Percentiles rank a stretch among this genome's conserved stretches.
phyloP scores from a whole-genome alignment of 805 yeast species.

The Nakazawaea molendinolei region DNA sequence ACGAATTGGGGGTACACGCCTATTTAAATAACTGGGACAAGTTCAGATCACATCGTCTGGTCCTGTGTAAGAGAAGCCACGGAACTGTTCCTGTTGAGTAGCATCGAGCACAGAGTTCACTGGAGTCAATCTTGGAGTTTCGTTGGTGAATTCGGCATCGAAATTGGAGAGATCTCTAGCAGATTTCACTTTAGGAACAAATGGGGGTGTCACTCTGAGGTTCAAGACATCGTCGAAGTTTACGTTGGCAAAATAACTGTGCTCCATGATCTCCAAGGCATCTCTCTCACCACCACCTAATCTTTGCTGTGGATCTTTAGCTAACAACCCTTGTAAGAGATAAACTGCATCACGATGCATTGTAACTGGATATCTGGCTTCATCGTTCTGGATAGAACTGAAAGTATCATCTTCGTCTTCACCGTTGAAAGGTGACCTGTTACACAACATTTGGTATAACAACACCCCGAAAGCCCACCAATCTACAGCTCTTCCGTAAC shows the following conservation, averaged over 20 bases:
- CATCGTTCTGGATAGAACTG: constrained; percentile 93
- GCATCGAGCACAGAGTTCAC: constrained; percentile 82
- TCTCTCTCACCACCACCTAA: constrained; percentile 85
- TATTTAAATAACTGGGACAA: no score
- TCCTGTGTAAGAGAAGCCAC: constrained; percentile 89
- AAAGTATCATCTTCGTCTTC: constrained; percentile 92
- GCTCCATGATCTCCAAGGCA: constrained; percentile 92
- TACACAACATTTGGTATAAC: constrained; percentile 90
- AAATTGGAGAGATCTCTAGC: constrained; percentile 91
- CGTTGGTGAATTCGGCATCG: constrained; percentile 91
- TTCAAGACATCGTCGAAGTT: constrained; percentile 80
- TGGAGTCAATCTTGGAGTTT: constrained; percentile 92
- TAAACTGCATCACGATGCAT: constrained; percentile 97
- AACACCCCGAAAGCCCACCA: constrained; percentile 99
- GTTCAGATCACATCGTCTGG: constrained; percentile 32
- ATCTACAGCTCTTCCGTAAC: constrained; percentile 90
- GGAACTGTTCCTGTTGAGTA: constrained; percentile 90
- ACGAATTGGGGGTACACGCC: no score
- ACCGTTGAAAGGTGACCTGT: constrained; percentile 96
- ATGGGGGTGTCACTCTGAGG: constrained; percentile 78
- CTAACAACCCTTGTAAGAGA: constrained; percentile 80
- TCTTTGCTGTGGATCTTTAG: constrained; percentile 81
- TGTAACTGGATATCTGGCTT: constrained; percentile 92
- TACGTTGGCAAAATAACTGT: constrained; percentile 86
- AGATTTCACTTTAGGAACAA: constrained; percentile 76